Evolutionary conservation across 164 flowering plant genomes (phyloP).

Genomic region (Vitis cinerea): DNA sequence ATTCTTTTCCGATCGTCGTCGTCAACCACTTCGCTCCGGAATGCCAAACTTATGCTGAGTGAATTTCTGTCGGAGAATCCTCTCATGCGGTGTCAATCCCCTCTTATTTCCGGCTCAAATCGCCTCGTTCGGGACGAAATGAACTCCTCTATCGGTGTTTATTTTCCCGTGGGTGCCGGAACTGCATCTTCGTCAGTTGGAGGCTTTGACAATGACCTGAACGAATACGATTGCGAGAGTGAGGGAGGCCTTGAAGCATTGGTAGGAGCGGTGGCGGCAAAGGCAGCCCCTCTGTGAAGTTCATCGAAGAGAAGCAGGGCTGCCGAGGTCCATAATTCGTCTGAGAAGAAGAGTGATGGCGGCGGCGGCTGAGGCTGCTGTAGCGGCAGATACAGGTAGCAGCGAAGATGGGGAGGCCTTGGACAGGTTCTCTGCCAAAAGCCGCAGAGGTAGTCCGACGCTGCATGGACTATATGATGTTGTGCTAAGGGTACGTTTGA

Average conservation of each 20-base stretch:
- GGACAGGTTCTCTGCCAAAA: too few relatives aligned
- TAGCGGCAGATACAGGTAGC: too few relatives aligned
- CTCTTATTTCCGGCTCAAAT: not conserved
- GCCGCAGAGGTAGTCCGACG: too few relatives aligned
- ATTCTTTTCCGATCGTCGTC: constrained; percentile 20
- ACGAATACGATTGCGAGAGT: constrained; percentile 52
- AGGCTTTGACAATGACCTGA: constrained; percentile 34
- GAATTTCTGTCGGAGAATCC: constrained; percentile 2
- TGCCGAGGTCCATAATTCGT: constrained; percentile 87
- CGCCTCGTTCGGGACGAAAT: constrained; percentile 6
- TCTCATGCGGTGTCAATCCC: constrained; percentile 3
- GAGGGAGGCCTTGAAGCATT: constrained; percentile 51
- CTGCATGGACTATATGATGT: too few relatives aligned
- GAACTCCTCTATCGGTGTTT: constrained; percentile 12
- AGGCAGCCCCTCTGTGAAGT: constrained; percentile 25
- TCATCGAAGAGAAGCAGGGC: constrained; percentile 77
- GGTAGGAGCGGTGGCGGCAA: constrained; percentile 31
- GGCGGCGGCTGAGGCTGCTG: too few relatives aligned
- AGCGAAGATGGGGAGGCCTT: too few relatives aligned
- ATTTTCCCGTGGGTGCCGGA: constrained; percentile 2
- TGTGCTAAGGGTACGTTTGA: too few relatives aligned
- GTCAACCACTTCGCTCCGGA: not conserved
- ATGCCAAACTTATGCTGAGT: too few relatives aligned
- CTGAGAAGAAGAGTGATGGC: too few relatives aligned
- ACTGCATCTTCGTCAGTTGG: constrained; percentile 21